Base-by-base conservation (phyloP, 2,329 filamentous ascomycete species). In the Aspergillus transmontanensis region DNA sequence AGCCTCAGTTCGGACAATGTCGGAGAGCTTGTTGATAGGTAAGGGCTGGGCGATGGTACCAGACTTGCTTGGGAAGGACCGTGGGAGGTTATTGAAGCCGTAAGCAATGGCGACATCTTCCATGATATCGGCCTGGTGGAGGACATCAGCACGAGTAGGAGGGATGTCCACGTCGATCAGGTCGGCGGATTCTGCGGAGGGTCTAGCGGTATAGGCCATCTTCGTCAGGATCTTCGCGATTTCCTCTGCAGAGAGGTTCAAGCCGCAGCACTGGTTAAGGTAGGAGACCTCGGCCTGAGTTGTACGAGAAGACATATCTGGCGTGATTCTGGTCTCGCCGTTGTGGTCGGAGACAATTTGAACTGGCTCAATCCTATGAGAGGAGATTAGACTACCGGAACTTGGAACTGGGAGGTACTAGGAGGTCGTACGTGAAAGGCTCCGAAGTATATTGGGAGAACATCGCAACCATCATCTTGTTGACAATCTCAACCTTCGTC, bases 51-150 rank as follows among this genome's bases (percentile, higher is more conserved):
- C 96, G 65, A 97, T 88, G 6, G 93, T 95, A 60, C 90, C 91
- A 28, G 91, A 90, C 75, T 93, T 94, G 78, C 89, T 93, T 10
- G 94, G 93, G 73, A 94, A 93, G 56, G 90, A 89, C 58, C 93
- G 90, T 1, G 94, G 94, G 21, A 99, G 89, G 67, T 91, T 93
- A 85, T 99, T 99, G 86, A 97, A 99, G 68, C 96, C 95, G 78
- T 98, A 97, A 59, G 93, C 93, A 68, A 99, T 95, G 46, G 93
- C 95, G 23, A 96, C 89, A 76, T 99, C 96, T 81, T 99, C 95
- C 94, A 99, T 99, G 70, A 99, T 92, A 76, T 99, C 95, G 72
- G 93, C 96, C 75, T 97, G 91, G 79, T 99, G 95, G 36, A 99
- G 88, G 48, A 99, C 90, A 78, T 99, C 95, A 55, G 95, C 94